These are phyloP conservation scores for Irpex sp. DNA, from an alignment of 1,284 basidiomycete species.

Conservation along the genomic window DNA sequence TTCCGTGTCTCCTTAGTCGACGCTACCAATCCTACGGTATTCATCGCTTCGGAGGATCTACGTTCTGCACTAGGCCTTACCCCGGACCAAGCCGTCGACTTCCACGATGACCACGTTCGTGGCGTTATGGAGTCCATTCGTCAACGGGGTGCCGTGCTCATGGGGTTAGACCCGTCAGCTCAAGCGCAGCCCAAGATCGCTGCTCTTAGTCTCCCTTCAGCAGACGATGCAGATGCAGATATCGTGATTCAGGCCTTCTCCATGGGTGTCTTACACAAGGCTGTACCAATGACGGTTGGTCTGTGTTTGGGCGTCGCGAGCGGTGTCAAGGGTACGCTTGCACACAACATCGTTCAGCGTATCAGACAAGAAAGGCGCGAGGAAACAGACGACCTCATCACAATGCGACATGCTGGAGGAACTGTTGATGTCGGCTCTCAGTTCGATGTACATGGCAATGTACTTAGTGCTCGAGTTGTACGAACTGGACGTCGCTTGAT, in stretches of 20 bases:
- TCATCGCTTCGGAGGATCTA: conserved; percentile 46
- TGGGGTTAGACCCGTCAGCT: conserved; percentile 58
- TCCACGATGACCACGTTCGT: conserved; percentile 24
- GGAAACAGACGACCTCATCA: conserved; percentile 14
- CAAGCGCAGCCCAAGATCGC: conserved; percentile 72
- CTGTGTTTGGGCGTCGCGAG: conserved; percentile 66
- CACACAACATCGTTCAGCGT: conserved; percentile 38
- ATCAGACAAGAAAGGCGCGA: conserved; percentile 6
- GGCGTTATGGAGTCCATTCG: conserved; percentile 48
- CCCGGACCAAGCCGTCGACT: conserved; percentile 17
- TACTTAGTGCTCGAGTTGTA: conserved; percentile 55
- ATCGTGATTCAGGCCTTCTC: conserved; percentile 61
- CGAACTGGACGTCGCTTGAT: conserved; percentile 65
- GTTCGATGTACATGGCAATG: conserved; percentile 36
- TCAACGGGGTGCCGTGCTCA: conserved; percentile 47
- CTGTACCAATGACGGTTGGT: conserved; percentile 71
- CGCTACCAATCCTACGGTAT: conserved; percentile 70
- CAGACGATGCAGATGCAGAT: conserved; percentile 32
- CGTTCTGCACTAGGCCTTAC: conserved; percentile 29
- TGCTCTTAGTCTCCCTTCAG: conserved; percentile 38
- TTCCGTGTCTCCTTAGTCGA: conserved; percentile 56
- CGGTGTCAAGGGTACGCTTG: conserved; percentile 45
- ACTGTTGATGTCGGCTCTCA: conserved; percentile 60
- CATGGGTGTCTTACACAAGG: conserved; percentile 69
- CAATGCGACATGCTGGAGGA: conserved; percentile 61